Base-by-base conservation (phyloP, 2,329 filamentous ascomycete genomes). In the Aspergillus tubingensis region DNA sequence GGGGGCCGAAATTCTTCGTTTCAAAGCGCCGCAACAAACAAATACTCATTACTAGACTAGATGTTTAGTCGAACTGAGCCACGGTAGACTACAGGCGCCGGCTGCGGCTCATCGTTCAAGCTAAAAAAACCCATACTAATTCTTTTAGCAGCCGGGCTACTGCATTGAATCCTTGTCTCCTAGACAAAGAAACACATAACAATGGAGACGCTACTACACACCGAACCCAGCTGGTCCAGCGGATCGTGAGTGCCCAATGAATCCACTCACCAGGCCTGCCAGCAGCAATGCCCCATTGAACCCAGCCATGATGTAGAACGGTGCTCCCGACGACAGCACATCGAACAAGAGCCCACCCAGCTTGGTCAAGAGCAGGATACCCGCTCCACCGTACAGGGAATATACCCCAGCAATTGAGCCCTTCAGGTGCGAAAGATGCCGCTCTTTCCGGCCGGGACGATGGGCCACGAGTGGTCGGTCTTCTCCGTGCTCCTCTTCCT, bases 381-480 rank as follows among this genome's bases (percentile, higher is more conserved):
- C 95, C 0, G 88, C 90, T 13, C 94, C 95, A 10, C 95, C 95
- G 58, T 90, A 92, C 64, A 96, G 86, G 56, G 91, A 96, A 76
- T 99, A 99, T 1, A 97, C 89, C 2, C 95, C 95, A 0, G 95
- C 94, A 66, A 99, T 95, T 13, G 91, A 94, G 11, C 95, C 95
- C 79, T 98, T 98, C 56, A 98, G 84, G 49, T 85, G 78, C n/a
- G 81, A 77, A 51, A 81, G 71, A 23, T 77, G 75, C 43, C 72
- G 66, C 3, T 66, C 58, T 52, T 66, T 65, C 65, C 67, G 67
- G 61, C 70, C 43, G 49, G 60, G 32, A 6, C 62, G 51, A 43
- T 62, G 65, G 15, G 60, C 23, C 15, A 76, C 39, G 55, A 81
- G 62, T 51, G 79, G 53, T 54, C 71, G 68, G 19, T 68, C 62